phyloP scores from a whole-genome alignment of 106 monocot genomes.

The Hemerocallis citrina region DNA sequence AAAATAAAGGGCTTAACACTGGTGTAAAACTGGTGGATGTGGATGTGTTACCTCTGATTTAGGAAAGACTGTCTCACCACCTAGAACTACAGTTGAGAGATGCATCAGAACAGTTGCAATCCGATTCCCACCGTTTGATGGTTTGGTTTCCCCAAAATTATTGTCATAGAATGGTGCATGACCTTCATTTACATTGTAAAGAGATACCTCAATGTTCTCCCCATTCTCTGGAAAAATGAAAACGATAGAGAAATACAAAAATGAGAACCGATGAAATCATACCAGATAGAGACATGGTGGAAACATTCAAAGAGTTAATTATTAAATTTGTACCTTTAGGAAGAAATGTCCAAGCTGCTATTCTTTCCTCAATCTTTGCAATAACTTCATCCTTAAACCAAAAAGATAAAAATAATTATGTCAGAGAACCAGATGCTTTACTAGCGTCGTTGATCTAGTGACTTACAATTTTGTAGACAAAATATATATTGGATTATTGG shows the following conservation, averaged over 20 bases:
- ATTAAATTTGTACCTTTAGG: slow-evolving; percentile 56
- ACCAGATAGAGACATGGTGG: neutral
- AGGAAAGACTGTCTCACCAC: slow-evolving; percentile 63
- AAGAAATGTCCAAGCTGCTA: slow-evolving; percentile 67
- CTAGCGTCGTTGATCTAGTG: neutral
- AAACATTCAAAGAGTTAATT: neutral
- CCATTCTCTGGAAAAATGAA: slow-evolving; percentile 41
- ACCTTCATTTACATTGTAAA: slow-evolving; percentile 21
- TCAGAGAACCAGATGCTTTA: neutral
- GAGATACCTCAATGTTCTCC: slow-evolving; percentile 37
- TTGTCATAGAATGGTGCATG: slow-evolving; percentile 14
- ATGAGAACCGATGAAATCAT: neutral
- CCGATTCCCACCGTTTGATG: slow-evolving; percentile 14
- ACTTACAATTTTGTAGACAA: too few relatives aligned
- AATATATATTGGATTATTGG: too few relatives aligned
- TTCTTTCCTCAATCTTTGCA: slow-evolving; percentile 57
- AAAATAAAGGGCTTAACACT: neutral
- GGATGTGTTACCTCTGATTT: slow-evolving; percentile 37
- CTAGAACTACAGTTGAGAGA: slow-evolving; percentile 28
- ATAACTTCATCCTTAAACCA: slow-evolving; percentile 47
- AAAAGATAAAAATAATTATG: neutral
- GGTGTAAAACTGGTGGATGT: neutral
- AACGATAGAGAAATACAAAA: neutral
- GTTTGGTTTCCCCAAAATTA: slow-evolving; percentile 10
- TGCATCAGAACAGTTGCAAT: slow-evolving; percentile 20